phyloP scores from a whole-genome alignment of 371 early-diverging fungal genomes.

The Rhizopus microsporus region DNA sequence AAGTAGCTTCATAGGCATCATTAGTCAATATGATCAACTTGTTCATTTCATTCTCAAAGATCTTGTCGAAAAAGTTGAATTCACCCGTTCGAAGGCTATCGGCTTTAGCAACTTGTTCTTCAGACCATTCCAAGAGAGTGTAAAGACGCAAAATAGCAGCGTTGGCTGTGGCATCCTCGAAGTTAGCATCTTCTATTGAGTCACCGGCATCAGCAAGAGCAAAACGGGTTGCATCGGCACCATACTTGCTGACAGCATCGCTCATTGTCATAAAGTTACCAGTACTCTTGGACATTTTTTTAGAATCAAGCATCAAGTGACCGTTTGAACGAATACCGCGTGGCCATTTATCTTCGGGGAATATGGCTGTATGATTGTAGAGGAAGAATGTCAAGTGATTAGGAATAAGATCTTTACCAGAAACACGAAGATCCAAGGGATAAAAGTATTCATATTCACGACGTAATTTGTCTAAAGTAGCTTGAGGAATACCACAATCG shows the following conservation, averaged over 20 bases:
- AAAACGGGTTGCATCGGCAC: slow-evolving; percentile 98
- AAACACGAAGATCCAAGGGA: slow-evolving; percentile 97
- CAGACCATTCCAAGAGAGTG: slow-evolving; percentile 91
- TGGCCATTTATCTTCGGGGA: slow-evolving; percentile 96
- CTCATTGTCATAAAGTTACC: slow-evolving; percentile 98
- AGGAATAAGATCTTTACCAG: slow-evolving; percentile 98
- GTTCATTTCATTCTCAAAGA: slow-evolving; percentile 90
- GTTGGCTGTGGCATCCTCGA: slow-evolving; percentile 96
- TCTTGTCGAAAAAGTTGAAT: slow-evolving; percentile 77
- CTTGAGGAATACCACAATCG: slow-evolving; percentile 61
- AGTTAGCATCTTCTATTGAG: slow-evolving; percentile 99
- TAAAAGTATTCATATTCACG: slow-evolving; percentile 98
- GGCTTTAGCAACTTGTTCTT: slow-evolving; percentile 53
- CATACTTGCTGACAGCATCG: slow-evolving; percentile 88
- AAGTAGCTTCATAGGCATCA: slow-evolving; percentile 78
- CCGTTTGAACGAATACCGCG: slow-evolving; percentile 95
- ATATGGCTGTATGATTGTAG: slow-evolving; percentile 99
- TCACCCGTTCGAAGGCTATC: slow-evolving; percentile 46
- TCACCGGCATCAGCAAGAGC: slow-evolving; percentile 97
- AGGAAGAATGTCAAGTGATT: slow-evolving; percentile 99
- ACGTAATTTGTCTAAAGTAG: slow-evolving; percentile 70
- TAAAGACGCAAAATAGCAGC: slow-evolving; percentile 93
- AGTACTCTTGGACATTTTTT: slow-evolving; percentile 99
- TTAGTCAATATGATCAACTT: slow-evolving; percentile 69
- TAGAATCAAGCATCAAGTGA: slow-evolving; percentile 95